A percentile compares a stretch with the other conserved stretches of the same genome.
phyloP scores from a whole-genome alignment of 768 basidiomycete species.

The Termitomyces sp. region DNA sequence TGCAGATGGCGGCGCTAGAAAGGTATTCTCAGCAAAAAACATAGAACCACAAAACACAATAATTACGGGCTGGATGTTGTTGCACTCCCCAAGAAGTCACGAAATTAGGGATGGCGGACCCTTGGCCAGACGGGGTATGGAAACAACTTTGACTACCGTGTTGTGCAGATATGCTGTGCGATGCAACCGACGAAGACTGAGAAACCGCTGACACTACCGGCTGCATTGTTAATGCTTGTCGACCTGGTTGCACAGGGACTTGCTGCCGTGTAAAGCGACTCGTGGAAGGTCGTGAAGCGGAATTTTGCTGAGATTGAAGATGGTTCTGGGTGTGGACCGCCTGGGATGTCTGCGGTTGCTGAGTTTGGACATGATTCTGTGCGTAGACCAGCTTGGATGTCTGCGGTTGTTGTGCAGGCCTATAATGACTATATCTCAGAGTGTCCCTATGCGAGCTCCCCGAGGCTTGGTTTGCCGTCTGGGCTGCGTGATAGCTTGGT shows the following conservation, averaged over 20 bases:
- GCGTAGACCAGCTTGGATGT: neutral
- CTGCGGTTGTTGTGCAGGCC: neutral
- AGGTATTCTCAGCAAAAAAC: neutral
- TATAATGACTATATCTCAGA: neutral
- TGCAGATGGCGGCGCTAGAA: constrained; percentile 1
- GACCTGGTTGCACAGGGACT: neutral
- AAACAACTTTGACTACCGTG: neutral
- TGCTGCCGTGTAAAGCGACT: neutral
- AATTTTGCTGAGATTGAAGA: neutral
- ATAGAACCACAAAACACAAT: neutral
- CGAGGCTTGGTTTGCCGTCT: neutral
- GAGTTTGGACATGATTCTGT: neutral
- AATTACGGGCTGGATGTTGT: constrained; percentile 1
- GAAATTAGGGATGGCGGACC: constrained; percentile 5
- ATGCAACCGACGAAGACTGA: neutral
- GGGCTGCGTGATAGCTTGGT: neutral
- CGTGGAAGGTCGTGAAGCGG: neutral
- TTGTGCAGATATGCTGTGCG: neutral
- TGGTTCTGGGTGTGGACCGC: neutral
- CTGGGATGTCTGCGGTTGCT: neutral
- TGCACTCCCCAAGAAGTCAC: neutral
- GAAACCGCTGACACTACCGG: neutral
- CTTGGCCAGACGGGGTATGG: neutral
- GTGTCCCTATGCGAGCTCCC: neutral
- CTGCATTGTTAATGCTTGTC: constrained; percentile 11